A percentile compares a stretch with the other conserved stretches of the same genome.
phyloP scores from a whole-genome alignment of 495 filamentous ascomycete species.

The Lindgomyces ingoldianus region DNA sequence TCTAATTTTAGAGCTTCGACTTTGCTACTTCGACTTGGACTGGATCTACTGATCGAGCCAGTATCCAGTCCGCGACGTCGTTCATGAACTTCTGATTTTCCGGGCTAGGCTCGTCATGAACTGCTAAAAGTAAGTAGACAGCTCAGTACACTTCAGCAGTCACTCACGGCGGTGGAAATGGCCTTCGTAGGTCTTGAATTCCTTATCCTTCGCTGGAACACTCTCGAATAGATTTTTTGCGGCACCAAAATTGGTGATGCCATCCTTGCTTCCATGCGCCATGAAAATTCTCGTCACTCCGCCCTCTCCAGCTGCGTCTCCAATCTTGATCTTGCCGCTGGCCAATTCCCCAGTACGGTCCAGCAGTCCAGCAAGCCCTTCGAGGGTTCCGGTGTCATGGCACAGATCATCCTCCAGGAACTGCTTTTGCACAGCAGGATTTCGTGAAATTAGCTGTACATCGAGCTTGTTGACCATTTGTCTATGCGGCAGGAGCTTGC shows the following conservation, averaged over 20 bases:
- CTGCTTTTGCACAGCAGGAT: conserved; percentile 58
- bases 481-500: conserved; percentile 60
- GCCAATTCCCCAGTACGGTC: conserved; percentile 61
- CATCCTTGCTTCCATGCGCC: conserved; percentile 68
- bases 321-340: conserved; percentile 48
- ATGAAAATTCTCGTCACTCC: conserved; percentile 57
- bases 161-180: conserved; percentile 67
- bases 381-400: conserved; percentile 78
- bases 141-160: neutral
- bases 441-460: conserved; percentile 60
- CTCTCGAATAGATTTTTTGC: conserved; percentile 63
- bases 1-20: conserved; percentile 28
- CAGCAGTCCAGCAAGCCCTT: conserved; percentile 72
- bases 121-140: conserved; percentile 17
- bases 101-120: conserved; percentile 70
- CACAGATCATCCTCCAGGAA: conserved; percentile 64
- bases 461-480: conserved; percentile 62
- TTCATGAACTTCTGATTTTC: conserved; percentile 62
- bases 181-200: conserved; percentile 72
- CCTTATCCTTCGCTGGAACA: conserved; percentile 60
- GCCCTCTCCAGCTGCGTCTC: conserved; percentile 41
- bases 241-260: conserved; percentile 61
- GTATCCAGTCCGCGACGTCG: conserved; percentile 76
- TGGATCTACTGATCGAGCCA: conserved; percentile 48
- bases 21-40: conserved; percentile 26